Base-by-base conservation (phyloP, 148 eudicot species). In the Chenopodium berlandieri region DNA sequence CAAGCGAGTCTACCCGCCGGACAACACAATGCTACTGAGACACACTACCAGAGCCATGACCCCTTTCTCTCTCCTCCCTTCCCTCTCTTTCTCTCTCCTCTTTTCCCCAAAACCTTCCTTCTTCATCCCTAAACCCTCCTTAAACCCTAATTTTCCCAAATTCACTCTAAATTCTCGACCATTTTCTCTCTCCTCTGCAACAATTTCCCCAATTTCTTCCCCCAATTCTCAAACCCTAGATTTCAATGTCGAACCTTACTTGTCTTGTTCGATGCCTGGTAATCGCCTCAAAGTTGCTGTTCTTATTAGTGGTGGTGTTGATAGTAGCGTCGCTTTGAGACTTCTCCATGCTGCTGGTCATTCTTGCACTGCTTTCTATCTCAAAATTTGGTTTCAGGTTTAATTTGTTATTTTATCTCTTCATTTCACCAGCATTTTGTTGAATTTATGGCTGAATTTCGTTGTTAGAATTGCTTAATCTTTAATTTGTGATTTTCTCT, bases 311-410 rank as follows among this genome's bases (percentile, higher is more conserved):
- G 99, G 99, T 47, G 99, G 99, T 1, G 99, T 93, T 3, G 99
- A 96, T 82, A 96, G 99, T 83, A 92, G 95, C 82, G 97, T 96
- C 31, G 95, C 98, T 27, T 94, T 96, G 40, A 92, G 98, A 20
- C 95, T 96, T 54, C 91, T 96, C n/a, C 98, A 91, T 50, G 92
- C 97, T 11, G 93, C 99, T n/a, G 95, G 98, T 1, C 99, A 96
- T 70, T 89, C 91, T 72, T 96, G 99, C 84, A 96, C 99, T 12
- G 98, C 97, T 27, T 96, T 96, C 73, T 96, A 96, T 66, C 98
- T 96, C 79, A 96, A 96, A 77, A 94, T 96, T 10, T 96, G 99
- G 99, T 96, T 96, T 34, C 99, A 96, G 85, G 99, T 95, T 76
- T 7, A 2, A 7, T 10, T 50, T 63, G 30, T 69, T 13, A 0